Evolutionary conservation across 78 protist species (phyloP).

Genomic region (Dictyostelium purpureum): DNA sequence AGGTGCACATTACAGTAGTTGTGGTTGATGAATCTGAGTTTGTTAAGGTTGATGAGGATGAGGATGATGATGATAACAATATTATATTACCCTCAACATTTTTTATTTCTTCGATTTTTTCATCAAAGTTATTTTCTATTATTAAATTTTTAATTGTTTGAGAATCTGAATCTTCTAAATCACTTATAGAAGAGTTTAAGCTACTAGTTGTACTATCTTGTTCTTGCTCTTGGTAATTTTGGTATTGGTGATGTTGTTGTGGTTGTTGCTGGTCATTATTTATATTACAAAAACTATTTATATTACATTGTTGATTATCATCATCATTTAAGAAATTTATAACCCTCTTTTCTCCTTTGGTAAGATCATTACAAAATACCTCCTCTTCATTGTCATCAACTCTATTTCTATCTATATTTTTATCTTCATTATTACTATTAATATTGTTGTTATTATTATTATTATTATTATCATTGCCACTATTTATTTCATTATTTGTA

Average conservation of each 20-base stretch:
- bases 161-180: constrained; percentile 9
- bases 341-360: too few species aligned
- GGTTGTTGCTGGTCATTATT: constrained; percentile 17
- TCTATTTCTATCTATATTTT: neutral
- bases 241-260: neutral
- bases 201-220: neutral
- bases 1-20: too few species aligned
- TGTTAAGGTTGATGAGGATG: neutral
- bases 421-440: neutral
- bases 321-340: too few species aligned
- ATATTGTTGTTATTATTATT: neutral
- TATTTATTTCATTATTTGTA: too few species aligned
- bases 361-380: constrained; percentile 33
- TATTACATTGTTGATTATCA: neutral
- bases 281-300: constrained; percentile 12
- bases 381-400: constrained; percentile 56
- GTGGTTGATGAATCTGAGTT: too few species aligned
- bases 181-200: neutral
- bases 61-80: too few species aligned
- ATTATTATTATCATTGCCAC: neutral
- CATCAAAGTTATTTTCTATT: neutral
- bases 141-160: neutral
- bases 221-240: neutral
- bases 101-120: too few species aligned
- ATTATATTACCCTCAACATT: too few species aligned